These are phyloP conservation scores for Paxillus ammoniavirescens DNA, from an alignment of 768 basidiomycete species.

Conservation along the genomic window DNA sequence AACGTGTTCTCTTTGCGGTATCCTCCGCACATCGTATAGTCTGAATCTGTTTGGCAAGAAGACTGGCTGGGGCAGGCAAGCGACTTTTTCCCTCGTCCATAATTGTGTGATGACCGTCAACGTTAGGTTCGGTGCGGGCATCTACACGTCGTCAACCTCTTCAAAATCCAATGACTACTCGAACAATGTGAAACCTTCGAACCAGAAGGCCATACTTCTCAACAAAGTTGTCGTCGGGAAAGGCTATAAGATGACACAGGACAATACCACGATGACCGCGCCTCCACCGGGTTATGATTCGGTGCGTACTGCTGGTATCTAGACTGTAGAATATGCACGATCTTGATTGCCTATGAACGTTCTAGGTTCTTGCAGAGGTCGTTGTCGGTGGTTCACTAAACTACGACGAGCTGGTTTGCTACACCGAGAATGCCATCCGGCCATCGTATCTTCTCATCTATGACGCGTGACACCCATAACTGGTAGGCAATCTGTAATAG, in stretches of 20 bases:
- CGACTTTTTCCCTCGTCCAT: not conserved
- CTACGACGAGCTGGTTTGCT: conserved; percentile 71
- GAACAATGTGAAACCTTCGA: conserved; percentile 51
- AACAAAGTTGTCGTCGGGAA: conserved; percentile 75
- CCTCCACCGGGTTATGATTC: conserved; percentile 68
- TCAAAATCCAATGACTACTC: conserved; percentile 80
- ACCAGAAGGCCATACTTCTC: conserved; percentile 62
- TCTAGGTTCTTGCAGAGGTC: conserved; percentile 63
- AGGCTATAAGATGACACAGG: conserved; percentile 62
- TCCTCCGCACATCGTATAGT: conserved; percentile 64
- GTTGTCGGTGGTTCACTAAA: conserved; percentile 59
- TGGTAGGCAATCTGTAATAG: not conserved
- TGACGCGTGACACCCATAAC: conserved; percentile 35
- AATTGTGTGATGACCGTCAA: conserved; percentile 2
- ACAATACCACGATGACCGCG: conserved; percentile 51
- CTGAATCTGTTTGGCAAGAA: conserved; percentile 64
- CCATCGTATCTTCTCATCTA: conserved; percentile 73
- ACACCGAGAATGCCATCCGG: conserved; percentile 67
- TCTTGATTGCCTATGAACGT: not conserved
- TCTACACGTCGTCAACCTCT: conserved; percentile 77
- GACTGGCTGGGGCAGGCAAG: conserved; percentile 69
- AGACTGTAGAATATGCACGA: not conserved
- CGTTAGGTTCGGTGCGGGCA: conserved; percentile 63
- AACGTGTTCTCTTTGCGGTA: conserved; percentile 62
- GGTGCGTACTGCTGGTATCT: conserved; percentile 35